Percentiles rank a stretch among this genome's conserved stretches.
Conservation (phyloP, 164 flowering plant genomes). For the Tetracentron sinense region DNA sequence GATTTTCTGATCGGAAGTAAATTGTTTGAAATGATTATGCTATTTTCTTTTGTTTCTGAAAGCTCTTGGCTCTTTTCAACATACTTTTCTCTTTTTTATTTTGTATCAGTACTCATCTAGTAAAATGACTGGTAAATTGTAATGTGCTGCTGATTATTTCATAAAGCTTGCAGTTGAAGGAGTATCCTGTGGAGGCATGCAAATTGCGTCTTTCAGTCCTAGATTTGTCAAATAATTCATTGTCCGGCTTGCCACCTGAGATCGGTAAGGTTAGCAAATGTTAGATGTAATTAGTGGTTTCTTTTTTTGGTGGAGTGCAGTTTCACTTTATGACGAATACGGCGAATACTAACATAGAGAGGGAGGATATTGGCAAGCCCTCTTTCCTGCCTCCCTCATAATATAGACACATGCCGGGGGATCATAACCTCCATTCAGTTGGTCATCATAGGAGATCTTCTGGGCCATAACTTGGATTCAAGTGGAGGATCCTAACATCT, state of each 20-base stretch:
- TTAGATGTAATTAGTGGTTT: not conserved
- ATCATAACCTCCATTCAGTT: not conserved
- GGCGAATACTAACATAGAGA: not conserved
- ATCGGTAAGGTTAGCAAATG: slow-evolving; percentile 53
- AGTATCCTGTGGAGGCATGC: slow-evolving; percentile 87
- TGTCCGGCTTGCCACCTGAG: slow-evolving; percentile 82
- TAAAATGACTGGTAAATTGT: not conserved
- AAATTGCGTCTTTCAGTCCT: slow-evolving; percentile 66
- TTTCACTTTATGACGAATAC: not conserved
- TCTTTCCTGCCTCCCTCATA: not conserved
- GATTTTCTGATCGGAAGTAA: not conserved
- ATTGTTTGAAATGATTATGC: not conserved
- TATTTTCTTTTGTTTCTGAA: not conserved
- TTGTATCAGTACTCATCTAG: not conserved
- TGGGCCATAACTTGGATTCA: not conserved
- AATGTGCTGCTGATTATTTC: slow-evolving; percentile 10
- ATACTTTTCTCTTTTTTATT: not conserved
- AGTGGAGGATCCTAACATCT: not conserved
- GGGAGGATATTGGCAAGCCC: not conserved
- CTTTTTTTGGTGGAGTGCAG: not conserved
- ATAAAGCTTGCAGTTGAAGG: slow-evolving; percentile 64
- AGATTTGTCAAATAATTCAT: slow-evolving; percentile 91
- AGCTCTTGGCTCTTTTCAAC: not conserved
- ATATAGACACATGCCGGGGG: not conserved
- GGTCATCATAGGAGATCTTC: not conserved